Percentiles rank a stretch among this genome's conserved stretches.
These are phyloP conservation scores for Plasmodium vinckei DNA, from an alignment of 169 alveolate genomes.

Conservation along the genomic window DNA sequence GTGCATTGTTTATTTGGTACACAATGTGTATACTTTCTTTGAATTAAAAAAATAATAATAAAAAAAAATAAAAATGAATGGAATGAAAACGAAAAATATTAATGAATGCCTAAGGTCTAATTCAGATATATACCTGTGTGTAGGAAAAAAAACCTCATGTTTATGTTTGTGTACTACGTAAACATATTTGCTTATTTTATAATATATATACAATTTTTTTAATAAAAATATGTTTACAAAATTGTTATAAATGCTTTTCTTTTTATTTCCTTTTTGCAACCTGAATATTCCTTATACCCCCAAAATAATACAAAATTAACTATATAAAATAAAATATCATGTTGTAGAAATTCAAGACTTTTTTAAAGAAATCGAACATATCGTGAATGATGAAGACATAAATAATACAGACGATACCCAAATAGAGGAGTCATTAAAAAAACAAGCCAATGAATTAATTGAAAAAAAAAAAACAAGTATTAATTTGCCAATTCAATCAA, in stretches of 20 bases:
- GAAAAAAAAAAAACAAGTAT: slow-evolving; percentile 22
- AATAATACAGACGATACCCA: not conserved
- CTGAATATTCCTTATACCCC: not conserved
- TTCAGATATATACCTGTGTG: not conserved
- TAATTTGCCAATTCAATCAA: slow-evolving; percentile 20
- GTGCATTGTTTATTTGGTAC: too few species aligned
- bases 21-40: not conserved
- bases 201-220: not conserved
- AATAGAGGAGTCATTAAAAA: slow-evolving; percentile 11
- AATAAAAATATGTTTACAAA: not conserved
- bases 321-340: too few species aligned
- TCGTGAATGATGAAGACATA: slow-evolving; percentile 30
- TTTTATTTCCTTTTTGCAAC: slow-evolving; percentile 6
- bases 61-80: not conserved
- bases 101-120: not conserved
- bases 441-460: slow-evolving; percentile 16
- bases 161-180: not conserved
- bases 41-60: not conserved
- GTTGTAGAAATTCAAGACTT: slow-evolving; percentile 50
- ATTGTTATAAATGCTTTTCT: not conserved
- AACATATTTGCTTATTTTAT: not conserved
- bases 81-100: not conserved
- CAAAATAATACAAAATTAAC: not conserved
- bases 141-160: not conserved
- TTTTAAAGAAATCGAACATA: slow-evolving; percentile 60